Conservation (phyloP, 208 protist genomes). For the Crithidia brevicula region DNA sequence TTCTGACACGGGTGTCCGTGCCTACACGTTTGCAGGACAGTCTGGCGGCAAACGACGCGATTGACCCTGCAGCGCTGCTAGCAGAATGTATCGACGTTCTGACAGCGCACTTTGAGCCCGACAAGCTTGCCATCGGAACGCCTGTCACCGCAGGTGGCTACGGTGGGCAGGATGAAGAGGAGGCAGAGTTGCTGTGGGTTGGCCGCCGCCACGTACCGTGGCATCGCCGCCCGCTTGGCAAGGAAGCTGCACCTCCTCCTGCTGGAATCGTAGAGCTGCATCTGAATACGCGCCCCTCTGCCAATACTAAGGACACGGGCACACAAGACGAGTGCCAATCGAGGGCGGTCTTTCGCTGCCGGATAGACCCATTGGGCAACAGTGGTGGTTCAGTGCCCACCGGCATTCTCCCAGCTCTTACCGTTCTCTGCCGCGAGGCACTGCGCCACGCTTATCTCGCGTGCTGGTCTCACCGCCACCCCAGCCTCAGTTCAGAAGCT, state of each 20-base stretch:
- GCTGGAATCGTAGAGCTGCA: constrained; percentile 25
- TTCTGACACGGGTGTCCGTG: not conserved
- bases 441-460: constrained; percentile 15
- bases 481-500: not conserved
- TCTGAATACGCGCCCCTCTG: not conserved
- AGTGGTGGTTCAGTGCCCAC: not conserved
- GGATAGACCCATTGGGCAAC: constrained; percentile 14
- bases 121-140: too few species aligned
- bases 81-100: not conserved
- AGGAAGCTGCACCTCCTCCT: constrained; percentile 14
- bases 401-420: constrained; percentile 24
- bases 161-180: not conserved
- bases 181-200: constrained; percentile 9
- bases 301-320: not conserved
- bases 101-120: not conserved
- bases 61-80: too few species aligned
- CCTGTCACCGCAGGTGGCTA: too few species aligned
- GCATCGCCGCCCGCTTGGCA: constrained; percentile 21
- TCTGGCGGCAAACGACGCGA: not conserved
- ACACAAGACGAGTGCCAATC: not conserved
- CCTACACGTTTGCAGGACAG: not conserved
- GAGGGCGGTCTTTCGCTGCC: constrained; percentile 9
- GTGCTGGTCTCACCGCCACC: not conserved
- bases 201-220: constrained; percentile 18
- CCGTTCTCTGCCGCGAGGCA: constrained; percentile 21